Base-by-base conservation (phyloP, 2,329 filamentous ascomycete genomes). In the Botrytis pseudocinerea region DNA sequence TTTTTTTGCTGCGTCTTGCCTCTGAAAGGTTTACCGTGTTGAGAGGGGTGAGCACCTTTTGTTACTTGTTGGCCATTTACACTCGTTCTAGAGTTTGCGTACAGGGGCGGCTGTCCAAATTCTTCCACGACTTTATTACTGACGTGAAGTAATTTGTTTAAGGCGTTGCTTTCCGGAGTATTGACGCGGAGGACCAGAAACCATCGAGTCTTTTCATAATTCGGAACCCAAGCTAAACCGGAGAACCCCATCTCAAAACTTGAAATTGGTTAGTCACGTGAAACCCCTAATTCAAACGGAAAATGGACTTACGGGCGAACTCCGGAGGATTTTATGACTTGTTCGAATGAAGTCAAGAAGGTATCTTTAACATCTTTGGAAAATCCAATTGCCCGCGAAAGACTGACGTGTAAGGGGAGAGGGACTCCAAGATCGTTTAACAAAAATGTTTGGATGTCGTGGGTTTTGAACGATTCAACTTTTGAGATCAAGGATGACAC, bases 361-460 rank as follows among this genome's bases (percentile, higher is more conserved):
- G 76, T 77, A 42, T 91, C 89, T 77, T 93, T 93, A 76, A 91
- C 86, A n/a, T 90, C 86, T 0, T 93, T 94, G 65, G 85, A 84
- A 46, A 99, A 88, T 20, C 90, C 87, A 69, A 98, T 84, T 0
- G 96, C 92, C 9, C 93, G 88, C 12, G 96, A 98, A 10, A 99
- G 87, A 77, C 94, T 97, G 79, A 99, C 90, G 82, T 99, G 96
- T 64, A 99, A 86, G 4, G 95, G 95, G 68, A 93, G 85, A 8
- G 92, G 90, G 9, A 90, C 90, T 73, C 90, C 92, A 0, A 98
- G 87, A 73, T 96, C 92, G 75, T 91, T 97, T 60, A 87, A 88
- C 9, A 98, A 84, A 74, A 96, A 89, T 75, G 88, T 91, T 75
- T 91, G 86, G 28, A 96, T 84, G 70, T 83, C 78, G n/a, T 81